Evolutionary conservation across 2,329 filamentous ascomycete species (phyloP), one percentile per base, ranked within the genome.

Genomic region (Harringtonia aguacate): DNA sequence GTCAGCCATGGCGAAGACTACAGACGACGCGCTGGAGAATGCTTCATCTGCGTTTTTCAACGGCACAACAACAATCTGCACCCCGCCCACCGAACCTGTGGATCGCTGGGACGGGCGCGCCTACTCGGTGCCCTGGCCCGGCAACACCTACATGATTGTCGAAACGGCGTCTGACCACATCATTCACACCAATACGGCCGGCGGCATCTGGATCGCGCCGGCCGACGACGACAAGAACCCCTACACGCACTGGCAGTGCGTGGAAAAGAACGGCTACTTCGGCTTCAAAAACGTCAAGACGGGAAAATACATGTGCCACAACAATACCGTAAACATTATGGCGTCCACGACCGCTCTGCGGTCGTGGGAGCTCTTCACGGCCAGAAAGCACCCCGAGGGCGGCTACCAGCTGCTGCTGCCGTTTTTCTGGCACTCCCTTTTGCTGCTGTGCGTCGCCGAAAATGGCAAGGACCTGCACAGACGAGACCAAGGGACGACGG

Each of bases 181-280:
- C 7, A 35, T 41, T 18, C 17, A 41, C 31, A n/a, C 22, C 15
- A 22, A 41, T 27, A 13, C 30, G 9, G 31, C 35, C 39, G 33
- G 33, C 14, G 22, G 36, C 31, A 13, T 36, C 15, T 30, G 17
- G 29, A 29, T 31, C 14, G 38, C 20, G 13, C 5, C 2, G 21
- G n/a, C 12, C 13, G 27, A 10, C 1, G 27, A 20, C 14, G 38
- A 31, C 17, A 3, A 12, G 9, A 18, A 41, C n/a, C 14, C 22
- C 12, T 34, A 41, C 22, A 41, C 20, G 29, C 39, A 17, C 21
- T 41, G 31, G 39, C 31, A 34, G 4, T 41, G 39, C 28, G 31
- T 41, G n/a, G 39, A 41, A 14, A 28, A 29, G 9, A 36, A 41
- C 17, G 39, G 30, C 14, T 41, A 28, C 24, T 35, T 41, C n/a